phyloP scores from a whole-genome alignment of 805 yeast species.

The Zygotorulaspora chibaensis region DNA sequence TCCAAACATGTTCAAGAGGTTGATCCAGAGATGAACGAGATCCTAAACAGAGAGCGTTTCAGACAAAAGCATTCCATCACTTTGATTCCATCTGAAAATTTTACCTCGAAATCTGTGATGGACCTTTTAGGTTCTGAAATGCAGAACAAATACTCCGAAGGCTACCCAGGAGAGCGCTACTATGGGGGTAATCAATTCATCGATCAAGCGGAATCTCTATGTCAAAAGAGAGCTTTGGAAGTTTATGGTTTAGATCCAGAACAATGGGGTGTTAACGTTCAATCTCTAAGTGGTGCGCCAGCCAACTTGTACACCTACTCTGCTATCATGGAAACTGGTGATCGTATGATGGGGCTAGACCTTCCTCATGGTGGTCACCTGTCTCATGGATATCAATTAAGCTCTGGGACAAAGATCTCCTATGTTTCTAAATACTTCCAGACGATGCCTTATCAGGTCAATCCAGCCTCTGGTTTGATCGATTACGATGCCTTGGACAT shows the following conservation, averaged over 20 bases:
- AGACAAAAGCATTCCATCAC: constrained; percentile 92
- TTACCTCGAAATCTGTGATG: constrained; percentile 92
- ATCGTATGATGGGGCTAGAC: constrained; percentile 94
- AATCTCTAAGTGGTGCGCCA: constrained; percentile 92
- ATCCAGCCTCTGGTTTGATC: constrained; percentile 81
- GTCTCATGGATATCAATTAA: constrained; percentile 95
- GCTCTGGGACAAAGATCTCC: constrained; percentile 76
- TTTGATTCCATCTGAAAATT: constrained; percentile 92
- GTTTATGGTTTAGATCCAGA: constrained; percentile 73
- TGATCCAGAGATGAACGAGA: constrained; percentile 82
- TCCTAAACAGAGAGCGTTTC: constrained; percentile 67
- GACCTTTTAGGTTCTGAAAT: constrained; percentile 92
- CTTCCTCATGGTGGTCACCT: constrained; percentile 98
- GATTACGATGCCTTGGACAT: constrained; percentile 85
- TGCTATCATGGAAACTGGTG: constrained; percentile 83
- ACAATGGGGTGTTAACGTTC: constrained; percentile 97
- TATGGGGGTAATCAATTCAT: constrained; percentile 97
- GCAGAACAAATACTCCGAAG: constrained; percentile 98
- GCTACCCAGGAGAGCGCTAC: constrained; percentile 96
- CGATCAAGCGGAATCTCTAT: constrained; percentile 82
- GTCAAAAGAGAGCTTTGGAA: constrained; percentile 87
- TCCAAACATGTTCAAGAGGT: constrained; percentile 61
- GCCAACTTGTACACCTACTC: constrained; percentile 92
- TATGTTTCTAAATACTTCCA: constrained; percentile 91
- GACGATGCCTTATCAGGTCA: constrained; percentile 94